A percentile compares a stretch with the other conserved stretches of the same genome.
Evolutionary conservation across 805 yeast genomes (phyloP).

Genomic region (Huiozyma naganishii): DNA sequence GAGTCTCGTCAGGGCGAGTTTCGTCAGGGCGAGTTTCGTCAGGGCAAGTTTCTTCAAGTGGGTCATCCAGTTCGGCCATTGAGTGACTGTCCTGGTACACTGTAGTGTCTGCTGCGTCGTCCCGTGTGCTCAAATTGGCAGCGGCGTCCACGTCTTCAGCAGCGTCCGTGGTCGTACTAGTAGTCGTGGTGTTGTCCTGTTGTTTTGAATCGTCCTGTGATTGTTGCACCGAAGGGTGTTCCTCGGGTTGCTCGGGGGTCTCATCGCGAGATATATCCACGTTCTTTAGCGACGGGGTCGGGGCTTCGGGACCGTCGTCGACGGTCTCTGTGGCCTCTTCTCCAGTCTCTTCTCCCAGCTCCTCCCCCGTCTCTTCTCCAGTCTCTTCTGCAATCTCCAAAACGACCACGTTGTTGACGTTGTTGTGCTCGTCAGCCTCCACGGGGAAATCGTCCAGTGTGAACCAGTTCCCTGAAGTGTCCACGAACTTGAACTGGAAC

Average conservation of each 20-base stretch:
- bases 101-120: too few species aligned
- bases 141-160: not conserved
- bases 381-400: slow-evolving; percentile 2
- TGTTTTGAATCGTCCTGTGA: not conserved
- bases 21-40: too few species aligned
- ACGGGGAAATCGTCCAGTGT: slow-evolving; percentile 19
- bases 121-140: too few species aligned
- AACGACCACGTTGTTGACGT: slow-evolving; percentile 29
- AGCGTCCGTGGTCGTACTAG: not conserved
- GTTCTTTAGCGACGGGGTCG: slow-evolving; percentile 15
- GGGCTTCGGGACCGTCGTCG: slow-evolving; percentile 21
- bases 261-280: not conserved
- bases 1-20: too few species aligned
- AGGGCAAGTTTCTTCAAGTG: too few species aligned
- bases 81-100: too few species aligned
- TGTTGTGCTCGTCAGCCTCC: slow-evolving; percentile 29
- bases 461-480: slow-evolving; percentile 23
- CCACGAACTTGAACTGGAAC: slow-evolving; percentile 19
- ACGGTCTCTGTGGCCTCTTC: not conserved
- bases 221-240: not conserved
- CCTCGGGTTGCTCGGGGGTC: not conserved
- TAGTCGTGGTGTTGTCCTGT: not conserved
- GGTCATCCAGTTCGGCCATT: too few species aligned
- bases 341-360: not conserved
- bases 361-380: not conserved